phyloP scores from a whole-genome alignment of 75 land plant species.

The Adiantum capillusveneris region DNA sequence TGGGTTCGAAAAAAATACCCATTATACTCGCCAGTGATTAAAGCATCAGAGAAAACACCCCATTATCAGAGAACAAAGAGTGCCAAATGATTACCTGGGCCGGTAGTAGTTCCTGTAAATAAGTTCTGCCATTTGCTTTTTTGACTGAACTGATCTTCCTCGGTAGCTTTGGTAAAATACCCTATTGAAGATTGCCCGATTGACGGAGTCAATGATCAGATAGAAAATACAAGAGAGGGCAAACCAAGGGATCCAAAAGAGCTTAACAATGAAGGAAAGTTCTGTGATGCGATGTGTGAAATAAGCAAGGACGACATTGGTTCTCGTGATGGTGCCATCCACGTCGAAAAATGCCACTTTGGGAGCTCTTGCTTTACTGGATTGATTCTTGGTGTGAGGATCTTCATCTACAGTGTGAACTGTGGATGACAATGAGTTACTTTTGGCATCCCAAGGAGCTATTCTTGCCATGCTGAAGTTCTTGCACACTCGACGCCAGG shows the following conservation, averaged over 20 bases:
- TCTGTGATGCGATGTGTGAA: constrained; percentile 13
- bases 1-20: no score
- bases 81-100: constrained; percentile 16
- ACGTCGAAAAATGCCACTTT: constrained; percentile 29
- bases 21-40: no score
- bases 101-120: constrained; percentile 21
- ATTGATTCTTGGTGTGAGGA: background rate
- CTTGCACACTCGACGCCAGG: background rate
- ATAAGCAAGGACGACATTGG: constrained; percentile 29
- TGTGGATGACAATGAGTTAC: background rate
- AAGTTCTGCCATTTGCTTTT: constrained; percentile 12
- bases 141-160: constrained; percentile 16
- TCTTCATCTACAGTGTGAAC: background rate
- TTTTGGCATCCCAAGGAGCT: background rate
- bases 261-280: constrained; percentile 12
- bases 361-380: background rate
- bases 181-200: constrained; percentile 21
- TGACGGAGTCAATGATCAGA: constrained; percentile 13
- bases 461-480: background rate
- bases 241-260: constrained; percentile 27
- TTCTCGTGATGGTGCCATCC: constrained; percentile 21
- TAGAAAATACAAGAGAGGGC: constrained; percentile 14
- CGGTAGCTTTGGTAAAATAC: constrained; percentile 25
- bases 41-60: no score
- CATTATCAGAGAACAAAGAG: no score